A percentile compares a stretch with the other conserved stretches of the same genome.
These are phyloP conservation scores for Calonectria pauciramosa DNA, from an alignment of 2,329 filamentous ascomycete species.

Conservation along the genomic window DNA sequence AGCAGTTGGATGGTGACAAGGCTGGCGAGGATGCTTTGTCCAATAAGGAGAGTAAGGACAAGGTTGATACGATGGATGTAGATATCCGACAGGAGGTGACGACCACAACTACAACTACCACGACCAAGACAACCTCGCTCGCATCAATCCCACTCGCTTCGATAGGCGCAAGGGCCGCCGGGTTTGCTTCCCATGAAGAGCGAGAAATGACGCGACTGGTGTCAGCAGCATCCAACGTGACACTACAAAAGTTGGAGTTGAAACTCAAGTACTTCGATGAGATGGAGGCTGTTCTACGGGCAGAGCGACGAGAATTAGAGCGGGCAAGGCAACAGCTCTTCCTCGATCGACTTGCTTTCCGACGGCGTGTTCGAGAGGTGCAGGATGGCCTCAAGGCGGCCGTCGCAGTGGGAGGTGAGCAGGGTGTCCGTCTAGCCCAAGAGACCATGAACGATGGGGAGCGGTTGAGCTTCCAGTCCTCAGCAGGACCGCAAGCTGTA, in stretches of 20 bases:
- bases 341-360: conserved; percentile 90
- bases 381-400: conserved; percentile 80
- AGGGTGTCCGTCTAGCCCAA: conserved; percentile 62
- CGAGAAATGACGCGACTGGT: conserved; percentile 96
- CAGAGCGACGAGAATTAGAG: conserved; percentile 93
- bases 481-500: conserved; percentile 58
- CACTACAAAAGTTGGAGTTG: conserved; percentile 94
- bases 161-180: conserved; percentile 87
- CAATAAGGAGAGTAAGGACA: conserved; percentile 72
- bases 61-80: conserved; percentile 75
- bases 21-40: conserved; percentile 59
- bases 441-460: conserved; percentile 64
- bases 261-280: conserved; percentile 97
- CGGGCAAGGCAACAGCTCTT: conserved; percentile 93
- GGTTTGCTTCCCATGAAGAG: conserved; percentile 94
- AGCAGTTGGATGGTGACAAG: conserved; percentile 76
- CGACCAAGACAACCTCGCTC: conserved; percentile 63
- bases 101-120: conserved; percentile 65
- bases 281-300: conserved; percentile 92
- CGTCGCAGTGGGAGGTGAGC: conserved; percentile 62
- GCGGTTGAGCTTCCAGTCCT: conserved; percentile 66
- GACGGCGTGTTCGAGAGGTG: conserved; percentile 85
- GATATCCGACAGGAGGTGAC: conserved; percentile 69
- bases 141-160: conserved; percentile 88
- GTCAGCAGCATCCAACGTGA: conserved; percentile 91